Evolutionary conservation across 2,329 filamentous ascomycete species (phyloP).

Genomic region (Aspergillus niger): DNA sequence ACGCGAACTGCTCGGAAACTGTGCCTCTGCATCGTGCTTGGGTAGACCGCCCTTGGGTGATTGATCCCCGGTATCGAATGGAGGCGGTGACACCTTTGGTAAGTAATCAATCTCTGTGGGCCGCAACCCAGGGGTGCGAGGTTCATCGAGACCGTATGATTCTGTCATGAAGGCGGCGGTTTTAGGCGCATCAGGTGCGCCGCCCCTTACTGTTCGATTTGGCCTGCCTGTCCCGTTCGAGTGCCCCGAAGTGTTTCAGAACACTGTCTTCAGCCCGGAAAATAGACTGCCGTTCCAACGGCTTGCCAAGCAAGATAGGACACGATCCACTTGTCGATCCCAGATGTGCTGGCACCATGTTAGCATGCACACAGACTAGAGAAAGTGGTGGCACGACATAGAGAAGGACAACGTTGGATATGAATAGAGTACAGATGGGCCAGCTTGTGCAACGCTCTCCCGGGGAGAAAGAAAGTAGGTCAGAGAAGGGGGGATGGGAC

Average conservation of each 20-base stretch:
- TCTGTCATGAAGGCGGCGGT: conserved; percentile 39
- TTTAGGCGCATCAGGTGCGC: conserved; percentile 33
- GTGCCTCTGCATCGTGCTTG: conserved; percentile 32
- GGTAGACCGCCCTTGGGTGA: conserved; percentile 24
- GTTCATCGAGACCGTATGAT: conserved; percentile 46
- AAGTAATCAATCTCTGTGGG: conserved; percentile 34
- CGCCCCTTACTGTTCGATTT: conserved; percentile 11
- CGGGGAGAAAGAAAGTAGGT: not conserved
- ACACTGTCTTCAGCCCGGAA: not conserved
- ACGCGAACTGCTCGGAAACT: conserved; percentile 36
- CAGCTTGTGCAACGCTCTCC: not conserved
- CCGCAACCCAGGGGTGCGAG: conserved; percentile 41
- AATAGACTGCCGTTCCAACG: not conserved
- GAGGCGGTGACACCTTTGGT: conserved; percentile 35
- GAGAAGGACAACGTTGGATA: not conserved
- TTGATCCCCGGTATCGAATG: conserved; percentile 30
- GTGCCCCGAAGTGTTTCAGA: not conserved
- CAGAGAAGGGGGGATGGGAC: not conserved
- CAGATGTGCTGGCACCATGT: conserved; percentile 1
- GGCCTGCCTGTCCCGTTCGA: conserved; percentile 1
- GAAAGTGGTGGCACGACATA: not conserved
- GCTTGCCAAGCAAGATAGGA: not conserved
- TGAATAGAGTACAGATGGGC: not conserved
- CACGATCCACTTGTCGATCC: not conserved
- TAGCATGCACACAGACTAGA: not conserved